phyloP scores from a whole-genome alignment of 1,284 basidiomycete species.

The Pulchroboletus neoregius region DNA sequence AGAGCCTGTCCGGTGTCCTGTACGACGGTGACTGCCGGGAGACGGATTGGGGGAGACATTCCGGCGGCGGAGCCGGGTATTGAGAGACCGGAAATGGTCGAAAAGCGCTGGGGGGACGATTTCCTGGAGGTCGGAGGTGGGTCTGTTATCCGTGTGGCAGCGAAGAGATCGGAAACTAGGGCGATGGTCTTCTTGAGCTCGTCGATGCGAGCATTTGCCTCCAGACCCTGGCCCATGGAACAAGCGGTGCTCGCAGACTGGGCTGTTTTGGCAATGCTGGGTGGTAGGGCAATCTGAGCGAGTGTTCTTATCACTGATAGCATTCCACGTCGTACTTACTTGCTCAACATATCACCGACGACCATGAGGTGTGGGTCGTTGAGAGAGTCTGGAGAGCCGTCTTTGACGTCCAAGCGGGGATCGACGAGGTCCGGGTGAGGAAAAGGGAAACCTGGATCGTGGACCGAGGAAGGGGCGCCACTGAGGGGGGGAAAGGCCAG shows the following conservation, averaged over 20 bases:
- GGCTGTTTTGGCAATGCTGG: conserved; percentile 47
- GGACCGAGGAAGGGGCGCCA: conserved; percentile 9
- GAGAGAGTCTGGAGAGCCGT: conserved; percentile 25
- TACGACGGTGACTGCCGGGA: conserved; percentile 10
- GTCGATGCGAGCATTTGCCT: conserved; percentile 45
- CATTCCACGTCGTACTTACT: conserved; percentile 19
- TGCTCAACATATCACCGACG: conserved; percentile 33
- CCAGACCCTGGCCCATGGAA: conserved; percentile 41
- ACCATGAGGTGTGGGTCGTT: conserved; percentile 32
- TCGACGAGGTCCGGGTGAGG: conserved; percentile 26
- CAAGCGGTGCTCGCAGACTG: conserved; percentile 47
- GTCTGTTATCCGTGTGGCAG: conserved; percentile 43
- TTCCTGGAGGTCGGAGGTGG: conserved; percentile 28
- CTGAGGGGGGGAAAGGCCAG: conserved; percentile 25
- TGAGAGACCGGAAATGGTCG: conserved; percentile 14
- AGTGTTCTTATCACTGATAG: background rate
- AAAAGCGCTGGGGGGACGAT: conserved; percentile 28
- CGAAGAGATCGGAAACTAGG: conserved; percentile 47
- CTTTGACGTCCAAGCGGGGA: conserved; percentile 11
- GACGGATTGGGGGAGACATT: conserved; percentile 20
- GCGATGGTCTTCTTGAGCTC: conserved; percentile 46
- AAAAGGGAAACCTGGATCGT: conserved; percentile 26
- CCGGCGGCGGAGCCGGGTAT: conserved; percentile 12
- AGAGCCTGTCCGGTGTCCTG: conserved; percentile 22
- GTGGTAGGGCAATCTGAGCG: conserved; percentile 15